These are phyloP conservation scores for Starmerella vitae DNA, from an alignment of 805 yeast species.

Conservation along the genomic window DNA sequence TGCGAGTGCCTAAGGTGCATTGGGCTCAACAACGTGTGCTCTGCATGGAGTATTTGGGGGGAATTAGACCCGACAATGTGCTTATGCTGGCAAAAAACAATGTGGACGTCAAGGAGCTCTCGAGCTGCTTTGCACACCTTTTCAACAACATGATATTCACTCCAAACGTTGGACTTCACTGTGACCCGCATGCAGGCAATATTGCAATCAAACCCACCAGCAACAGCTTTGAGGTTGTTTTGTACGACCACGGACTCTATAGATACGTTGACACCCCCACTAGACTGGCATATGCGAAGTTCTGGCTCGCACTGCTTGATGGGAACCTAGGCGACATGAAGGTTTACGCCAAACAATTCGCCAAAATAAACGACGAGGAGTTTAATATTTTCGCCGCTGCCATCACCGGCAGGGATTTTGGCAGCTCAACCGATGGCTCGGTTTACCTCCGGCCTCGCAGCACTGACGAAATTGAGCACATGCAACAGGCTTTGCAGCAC, in stretches of 20 bases:
- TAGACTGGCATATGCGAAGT: conserved; percentile 72
- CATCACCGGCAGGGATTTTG: conserved; percentile 83
- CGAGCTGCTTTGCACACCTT: conserved; percentile 73
- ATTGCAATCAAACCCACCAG: conserved; percentile 51
- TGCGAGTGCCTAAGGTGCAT: conserved; percentile 61
- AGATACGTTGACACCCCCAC: conserved; percentile 64
- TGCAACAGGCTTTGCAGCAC: conserved; percentile 50
- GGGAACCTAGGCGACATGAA: conserved; percentile 54
- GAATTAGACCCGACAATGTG: conserved; percentile 70
- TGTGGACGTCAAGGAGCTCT: conserved; percentile 65
- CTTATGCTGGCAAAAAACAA: conserved; percentile 45
- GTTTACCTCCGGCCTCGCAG: conserved; percentile 35
- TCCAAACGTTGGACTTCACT: conserved; percentile 81
- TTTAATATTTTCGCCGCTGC: conserved; percentile 84
- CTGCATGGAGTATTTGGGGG: conserved; percentile 76
- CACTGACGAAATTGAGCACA: conserved; percentile 45
- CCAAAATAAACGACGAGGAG: conserved; percentile 61
- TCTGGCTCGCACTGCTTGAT: conserved; percentile 83
- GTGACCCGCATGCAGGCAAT: conserved; percentile 98
- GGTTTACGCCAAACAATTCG: conserved; percentile 60
- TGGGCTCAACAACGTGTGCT: conserved; percentile 57
- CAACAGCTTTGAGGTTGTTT: conserved; percentile 58
- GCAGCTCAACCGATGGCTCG: conserved; percentile 55
- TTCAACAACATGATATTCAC: conserved; percentile 93
- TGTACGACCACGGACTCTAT: conserved; percentile 92